Evolutionary conservation across 2,329 filamentous ascomycete genomes (phyloP).

Genomic region (Torrubiella hemipterigena): DNA sequence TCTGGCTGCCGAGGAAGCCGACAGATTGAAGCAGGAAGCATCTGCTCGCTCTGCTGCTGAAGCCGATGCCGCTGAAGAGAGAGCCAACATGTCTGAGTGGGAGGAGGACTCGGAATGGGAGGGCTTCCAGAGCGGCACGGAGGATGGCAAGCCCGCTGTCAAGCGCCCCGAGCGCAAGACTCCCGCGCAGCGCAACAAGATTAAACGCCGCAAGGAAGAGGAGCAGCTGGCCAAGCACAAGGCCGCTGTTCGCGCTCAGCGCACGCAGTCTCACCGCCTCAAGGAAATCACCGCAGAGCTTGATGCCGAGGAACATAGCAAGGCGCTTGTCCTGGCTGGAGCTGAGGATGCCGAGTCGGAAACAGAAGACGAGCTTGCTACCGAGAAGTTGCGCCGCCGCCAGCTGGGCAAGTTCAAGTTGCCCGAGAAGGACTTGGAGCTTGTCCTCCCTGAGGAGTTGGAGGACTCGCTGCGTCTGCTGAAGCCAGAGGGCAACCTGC

Average conservation of each 20-base stretch:
- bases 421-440: slow-evolving; percentile 68
- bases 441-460: slow-evolving; percentile 73
- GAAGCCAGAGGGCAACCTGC: slow-evolving; percentile 89
- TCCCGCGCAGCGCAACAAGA: slow-evolving; percentile 72
- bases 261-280: slow-evolving; percentile 59
- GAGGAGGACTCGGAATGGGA: slow-evolving; percentile 91
- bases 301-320: slow-evolving; percentile 40
- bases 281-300: slow-evolving; percentile 58
- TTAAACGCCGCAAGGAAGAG: slow-evolving; percentile 78
- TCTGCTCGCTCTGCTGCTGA: slow-evolving; percentile 59
- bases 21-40: slow-evolving; percentile 55
- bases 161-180: slow-evolving; percentile 82
- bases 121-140: slow-evolving; percentile 70
- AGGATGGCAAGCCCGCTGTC: slow-evolving; percentile 45
- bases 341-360: slow-evolving; percentile 26
- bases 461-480: slow-evolving; percentile 70
- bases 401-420: slow-evolving; percentile 63
- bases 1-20: slow-evolving; percentile 52
- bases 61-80: slow-evolving; percentile 61
- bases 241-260: slow-evolving; percentile 58
- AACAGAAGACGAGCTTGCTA: slow-evolving; percentile 44
- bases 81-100: slow-evolving; percentile 54
- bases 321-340: slow-evolving; percentile 29
- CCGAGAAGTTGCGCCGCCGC: slow-evolving; percentile 54
- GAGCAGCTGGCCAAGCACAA: slow-evolving; percentile 69